Base-by-base conservation (phyloP, 2,329 filamentous ascomycete genomes). In the Neofusicoccum cordaticola region DNA sequence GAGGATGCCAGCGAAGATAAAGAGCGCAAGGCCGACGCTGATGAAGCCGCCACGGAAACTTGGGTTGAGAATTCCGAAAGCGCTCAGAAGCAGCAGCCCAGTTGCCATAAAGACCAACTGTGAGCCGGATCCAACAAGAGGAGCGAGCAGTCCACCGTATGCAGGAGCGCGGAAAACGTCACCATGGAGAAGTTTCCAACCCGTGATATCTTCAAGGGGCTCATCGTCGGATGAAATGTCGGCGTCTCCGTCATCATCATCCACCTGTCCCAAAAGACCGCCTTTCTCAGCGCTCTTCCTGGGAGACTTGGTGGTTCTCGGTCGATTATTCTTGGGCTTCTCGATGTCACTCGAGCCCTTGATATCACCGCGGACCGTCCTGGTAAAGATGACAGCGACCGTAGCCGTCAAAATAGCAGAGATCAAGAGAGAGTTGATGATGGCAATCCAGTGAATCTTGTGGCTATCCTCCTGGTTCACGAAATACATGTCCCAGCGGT, bases 21-120 rank as follows among this genome's bases (percentile, higher is more conserved):
- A 96, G 19, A 96, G 83, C 1, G 91, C 91, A 31, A 93, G 83
- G 6, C 90, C 92, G 45, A 95, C 91, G 71, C 90, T 94, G 73
- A 95, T 85, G 76, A 96, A 96, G 0, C 92, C 92, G 65, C 92
- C 92, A n/a, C 92, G 88, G 82, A 93, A 95, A 75, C 90, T 93
- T 2, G 92, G 92, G 72, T 96, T 96, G 64, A 96, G 77, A 2
- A 96, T 77, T 4, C 92, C 92, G 37, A 95, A 77, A 65, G 90
- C 90, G 72, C 90, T 91, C 31, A 94, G 81, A 4, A 88, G 73
- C 11, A 94, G 83, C 3, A 96, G 82, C 1, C 91, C 90, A 44
- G 88, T 78, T 1, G 88, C 85, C 89, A 95, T 93, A 76, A 94
- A 93, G 11, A 96, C 82, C 1, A 96, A 83, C 78, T 97, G 92